phyloP scores from a whole-genome alignment of 768 basidiomycete species.

The Hericium alpestre region DNA sequence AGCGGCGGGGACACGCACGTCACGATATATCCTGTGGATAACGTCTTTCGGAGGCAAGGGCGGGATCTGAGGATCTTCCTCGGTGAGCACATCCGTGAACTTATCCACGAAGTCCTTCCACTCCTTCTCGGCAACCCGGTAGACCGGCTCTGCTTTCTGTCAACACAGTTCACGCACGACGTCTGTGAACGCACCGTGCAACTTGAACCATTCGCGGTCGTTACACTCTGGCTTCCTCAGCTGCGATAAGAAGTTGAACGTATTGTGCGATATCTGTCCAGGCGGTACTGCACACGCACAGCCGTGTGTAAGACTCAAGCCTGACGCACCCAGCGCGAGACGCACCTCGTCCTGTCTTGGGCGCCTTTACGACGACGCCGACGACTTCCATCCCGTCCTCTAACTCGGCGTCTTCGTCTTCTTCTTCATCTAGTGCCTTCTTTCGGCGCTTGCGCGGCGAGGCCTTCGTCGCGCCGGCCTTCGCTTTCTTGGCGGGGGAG shows the following conservation, averaged over 20 bases:
- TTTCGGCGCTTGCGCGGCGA: constrained; percentile 25
- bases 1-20: constrained; percentile 36
- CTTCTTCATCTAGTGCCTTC: constrained; percentile 49
- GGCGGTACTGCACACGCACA: constrained; percentile 49
- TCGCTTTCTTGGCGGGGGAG: constrained; percentile 3
- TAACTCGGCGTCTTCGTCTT: constrained; percentile 60
- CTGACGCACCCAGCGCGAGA: too few species aligned
- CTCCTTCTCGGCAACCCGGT: constrained; percentile 74
- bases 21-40: constrained; percentile 87
- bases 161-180: background rate
- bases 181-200: constrained; percentile 41
- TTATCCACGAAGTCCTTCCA: constrained; percentile 77
- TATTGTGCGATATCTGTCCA: constrained; percentile 80
- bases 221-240: constrained; percentile 71
- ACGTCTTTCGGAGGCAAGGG: constrained; percentile 85
- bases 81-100: constrained; percentile 56
- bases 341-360: constrained; percentile 71
- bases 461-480: constrained; percentile 9
- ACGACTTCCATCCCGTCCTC: constrained; percentile 62
- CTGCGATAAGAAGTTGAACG: constrained; percentile 62
- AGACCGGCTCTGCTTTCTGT: constrained; percentile 52
- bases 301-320: background rate
- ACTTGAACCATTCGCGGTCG: constrained; percentile 82
- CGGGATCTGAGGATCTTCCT: constrained; percentile 77
- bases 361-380: constrained; percentile 70